These are phyloP conservation scores for Penicillium sp. DNA, from an alignment of 2,329 filamentous ascomycete genomes.

Conservation along the genomic window DNA sequence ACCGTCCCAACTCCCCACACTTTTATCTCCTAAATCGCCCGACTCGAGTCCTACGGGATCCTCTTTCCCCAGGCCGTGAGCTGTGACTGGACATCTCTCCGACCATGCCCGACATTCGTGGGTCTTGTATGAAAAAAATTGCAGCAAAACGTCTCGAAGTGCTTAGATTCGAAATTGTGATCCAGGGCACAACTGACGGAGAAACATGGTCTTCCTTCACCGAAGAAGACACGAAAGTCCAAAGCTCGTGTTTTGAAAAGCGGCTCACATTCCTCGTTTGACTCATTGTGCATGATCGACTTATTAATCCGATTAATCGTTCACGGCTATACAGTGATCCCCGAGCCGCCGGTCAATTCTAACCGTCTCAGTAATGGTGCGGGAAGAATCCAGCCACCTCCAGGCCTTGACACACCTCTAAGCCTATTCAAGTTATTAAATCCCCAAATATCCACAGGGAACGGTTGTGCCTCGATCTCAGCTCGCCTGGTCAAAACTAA, in stretches of 20 bases:
- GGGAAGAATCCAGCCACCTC: constrained; percentile 15
- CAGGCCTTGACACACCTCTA: background rate
- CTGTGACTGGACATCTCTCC: constrained; percentile 13
- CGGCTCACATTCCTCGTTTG: background rate
- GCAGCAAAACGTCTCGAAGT: background rate
- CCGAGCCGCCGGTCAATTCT: background rate
- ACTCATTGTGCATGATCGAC: background rate
- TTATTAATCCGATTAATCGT: background rate
- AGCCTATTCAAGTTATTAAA: background rate
- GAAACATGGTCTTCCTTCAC: constrained; percentile 3
- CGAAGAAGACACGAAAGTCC: background rate
- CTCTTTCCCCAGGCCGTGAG: constrained; percentile 3
- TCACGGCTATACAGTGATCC: background rate
- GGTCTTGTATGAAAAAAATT: constrained; percentile 9
- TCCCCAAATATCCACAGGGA: constrained; percentile 1
- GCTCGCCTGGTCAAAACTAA: constrained; percentile 7
- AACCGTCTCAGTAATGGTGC: background rate
- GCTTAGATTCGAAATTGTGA: background rate
- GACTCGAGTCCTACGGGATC: constrained; percentile 5
- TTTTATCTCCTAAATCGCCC: constrained; percentile 24
- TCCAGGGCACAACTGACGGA: constrained; percentile 1
- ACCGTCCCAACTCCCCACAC: constrained; percentile 6
- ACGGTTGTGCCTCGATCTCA: constrained; percentile 17
- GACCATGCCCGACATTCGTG: constrained; percentile 16
- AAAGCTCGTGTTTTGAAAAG: background rate